phyloP scores from a whole-genome alignment of 140 eudicot genomes.

The Bidens hawaiensis region DNA sequence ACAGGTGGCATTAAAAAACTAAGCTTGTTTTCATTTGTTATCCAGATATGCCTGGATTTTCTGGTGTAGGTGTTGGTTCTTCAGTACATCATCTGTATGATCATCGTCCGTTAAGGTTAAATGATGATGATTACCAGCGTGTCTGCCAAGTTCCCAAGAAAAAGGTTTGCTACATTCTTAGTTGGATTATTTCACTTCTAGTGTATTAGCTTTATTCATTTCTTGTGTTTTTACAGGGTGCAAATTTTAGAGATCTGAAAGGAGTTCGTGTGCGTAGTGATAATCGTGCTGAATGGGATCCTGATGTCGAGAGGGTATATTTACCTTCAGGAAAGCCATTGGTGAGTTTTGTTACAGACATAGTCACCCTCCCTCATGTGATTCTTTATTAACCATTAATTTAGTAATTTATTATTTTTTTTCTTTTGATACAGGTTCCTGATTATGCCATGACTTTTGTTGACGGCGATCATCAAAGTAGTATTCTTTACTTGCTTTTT shows the following conservation, averaged over 20 bases:
- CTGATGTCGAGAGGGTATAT: slow-evolving; percentile 38
- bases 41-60: slow-evolving; percentile 36
- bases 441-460: slow-evolving; percentile 69
- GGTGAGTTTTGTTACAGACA: slow-evolving; percentile 31
- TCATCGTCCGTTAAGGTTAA: slow-evolving; percentile 57
- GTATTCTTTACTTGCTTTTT: not conserved
- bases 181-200: not conserved
- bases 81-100: slow-evolving; percentile 40
- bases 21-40: not conserved
- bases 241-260: slow-evolving; percentile 65
- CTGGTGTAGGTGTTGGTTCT: not conserved
- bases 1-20: no score
- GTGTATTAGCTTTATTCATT: not conserved
- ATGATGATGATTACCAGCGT: slow-evolving; percentile 64
- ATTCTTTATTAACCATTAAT: not conserved
- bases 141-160: slow-evolving; percentile 57
- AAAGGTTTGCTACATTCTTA: slow-evolving; percentile 41
- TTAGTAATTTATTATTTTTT: no score
- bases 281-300: slow-evolving; percentile 65
- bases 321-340: slow-evolving; percentile 66
- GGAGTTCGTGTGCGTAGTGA: slow-evolving; percentile 58
- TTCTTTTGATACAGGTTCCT: slow-evolving; percentile 48
- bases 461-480: slow-evolving; percentile 68
- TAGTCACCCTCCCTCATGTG: not conserved
- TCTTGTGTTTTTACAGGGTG: slow-evolving; percentile 45